Evolutionary conservation across 768 basidiomycete genomes (phyloP).

Genomic region (Amanita fuliginea): DNA sequence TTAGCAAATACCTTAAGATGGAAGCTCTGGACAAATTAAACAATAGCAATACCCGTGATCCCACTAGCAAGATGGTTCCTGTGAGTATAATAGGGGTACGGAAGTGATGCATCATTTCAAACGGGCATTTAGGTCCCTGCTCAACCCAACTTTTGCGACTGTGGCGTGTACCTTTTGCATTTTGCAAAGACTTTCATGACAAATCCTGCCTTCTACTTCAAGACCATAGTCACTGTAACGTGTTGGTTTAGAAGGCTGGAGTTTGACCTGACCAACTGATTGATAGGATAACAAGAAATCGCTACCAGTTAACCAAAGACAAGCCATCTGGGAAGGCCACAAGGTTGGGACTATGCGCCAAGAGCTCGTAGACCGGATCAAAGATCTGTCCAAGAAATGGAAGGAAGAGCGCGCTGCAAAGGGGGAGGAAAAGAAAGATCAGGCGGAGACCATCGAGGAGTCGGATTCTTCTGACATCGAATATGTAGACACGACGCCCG

Average conservation of each 20-base stretch:
- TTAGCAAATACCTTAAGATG: slow-evolving; percentile 54
- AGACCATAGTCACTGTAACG: slow-evolving; percentile 33
- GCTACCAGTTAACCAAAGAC: slow-evolving; percentile 25
- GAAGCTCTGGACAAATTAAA: slow-evolving; percentile 73
- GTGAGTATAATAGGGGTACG: slow-evolving; percentile 23
- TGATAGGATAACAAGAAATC: slow-evolving; percentile 17
- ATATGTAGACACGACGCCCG: slow-evolving; percentile 23
- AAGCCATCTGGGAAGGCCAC: slow-evolving; percentile 40
- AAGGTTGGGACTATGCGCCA: slow-evolving; percentile 37
- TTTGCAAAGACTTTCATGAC: slow-evolving; percentile 70
- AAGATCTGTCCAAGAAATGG: slow-evolving; percentile 42
- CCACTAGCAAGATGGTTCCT: slow-evolving; percentile 37
- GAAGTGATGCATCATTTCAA: not conserved
- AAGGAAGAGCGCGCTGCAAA: slow-evolving; percentile 30
- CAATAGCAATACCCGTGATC: slow-evolving; percentile 23
- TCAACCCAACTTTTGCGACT: slow-evolving; percentile 88
- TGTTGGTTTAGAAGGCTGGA: not conserved
- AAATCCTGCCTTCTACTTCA: slow-evolving; percentile 40
- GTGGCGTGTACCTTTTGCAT: slow-evolving; percentile 87
- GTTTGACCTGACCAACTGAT: not conserved
- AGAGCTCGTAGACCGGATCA: slow-evolving; percentile 28
- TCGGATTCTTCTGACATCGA: slow-evolving; percentile 31
- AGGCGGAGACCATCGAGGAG: slow-evolving; percentile 17
- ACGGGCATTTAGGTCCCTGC: slow-evolving; percentile 56
- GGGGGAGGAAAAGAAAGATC: slow-evolving; percentile 24